Evolutionary conservation across 441 rosid species (phyloP).

Genomic region (Isatis lusitanica): DNA sequence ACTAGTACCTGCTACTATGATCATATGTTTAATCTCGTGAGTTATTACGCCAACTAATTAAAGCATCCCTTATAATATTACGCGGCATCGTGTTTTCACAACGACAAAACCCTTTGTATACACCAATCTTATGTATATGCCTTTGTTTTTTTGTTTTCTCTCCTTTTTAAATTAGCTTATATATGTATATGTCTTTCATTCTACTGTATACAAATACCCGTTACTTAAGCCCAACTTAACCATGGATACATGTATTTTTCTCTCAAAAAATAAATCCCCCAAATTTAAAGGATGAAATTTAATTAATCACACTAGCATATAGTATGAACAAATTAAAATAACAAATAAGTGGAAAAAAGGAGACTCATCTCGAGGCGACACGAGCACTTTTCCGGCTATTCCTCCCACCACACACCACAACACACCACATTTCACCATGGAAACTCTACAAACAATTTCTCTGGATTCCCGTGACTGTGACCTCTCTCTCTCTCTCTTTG

Average conservation of each 20-base stretch:
- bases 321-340: not conserved
- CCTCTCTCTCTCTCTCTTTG: constrained; percentile 13
- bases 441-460: constrained; percentile 49
- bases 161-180: not conserved
- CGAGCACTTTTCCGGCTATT: constrained; percentile 92
- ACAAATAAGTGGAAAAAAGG: constrained; percentile 11
- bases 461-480: constrained; percentile 56
- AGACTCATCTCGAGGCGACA: constrained; percentile 68
- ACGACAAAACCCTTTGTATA: constrained; percentile 6
- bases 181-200: not conserved
- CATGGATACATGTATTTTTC: not conserved
- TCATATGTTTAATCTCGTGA: constrained; percentile 4
- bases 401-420: constrained; percentile 51
- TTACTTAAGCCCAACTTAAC: not conserved
- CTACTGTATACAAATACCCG: not conserved
- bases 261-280: not conserved
- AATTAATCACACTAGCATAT: not conserved
- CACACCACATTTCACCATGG: constrained; percentile 39
- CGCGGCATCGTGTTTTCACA: constrained; percentile 33
- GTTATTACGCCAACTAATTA: constrained; percentile 22
- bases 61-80: constrained; percentile 24
- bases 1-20: not conserved
- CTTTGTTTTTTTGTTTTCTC: not conserved
- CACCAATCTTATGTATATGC: not conserved
- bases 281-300: constrained; percentile 5